Evolutionary conservation across 2,329 filamentous ascomycete species (phyloP).

Genomic region (Aureobasidium uvarum): DNA sequence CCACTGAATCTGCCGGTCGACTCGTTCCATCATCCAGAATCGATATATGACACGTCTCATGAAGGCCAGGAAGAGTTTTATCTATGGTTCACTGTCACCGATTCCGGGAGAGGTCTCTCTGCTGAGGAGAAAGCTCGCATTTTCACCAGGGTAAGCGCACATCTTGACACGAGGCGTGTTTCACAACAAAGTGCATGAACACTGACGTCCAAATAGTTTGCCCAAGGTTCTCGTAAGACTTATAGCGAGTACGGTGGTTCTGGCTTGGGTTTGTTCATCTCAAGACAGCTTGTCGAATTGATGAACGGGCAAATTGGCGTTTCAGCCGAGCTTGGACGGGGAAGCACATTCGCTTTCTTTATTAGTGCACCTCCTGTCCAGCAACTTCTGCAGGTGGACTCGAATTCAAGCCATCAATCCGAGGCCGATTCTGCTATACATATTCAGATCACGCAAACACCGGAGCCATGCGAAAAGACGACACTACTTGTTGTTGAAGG

Average conservation of each 20-base stretch:
- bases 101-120: conserved; percentile 40
- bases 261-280: conserved; percentile 67
- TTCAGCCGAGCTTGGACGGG: conserved; percentile 54
- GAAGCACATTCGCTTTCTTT: conserved; percentile 65
- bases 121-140: conserved; percentile 45
- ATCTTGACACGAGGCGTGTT: neutral
- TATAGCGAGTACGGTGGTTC: conserved; percentile 67
- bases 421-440: neutral
- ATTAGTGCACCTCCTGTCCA: conserved; percentile 52
- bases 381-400: neutral
- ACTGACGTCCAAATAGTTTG: conserved; percentile 51
- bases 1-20: conserved; percentile 38
- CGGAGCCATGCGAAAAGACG: neutral
- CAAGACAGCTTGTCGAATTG: conserved; percentile 63
- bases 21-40: conserved; percentile 30
- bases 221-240: conserved; percentile 64
- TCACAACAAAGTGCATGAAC: neutral
- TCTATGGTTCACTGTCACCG: conserved; percentile 38
- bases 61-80: conserved; percentile 40
- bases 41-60: conserved; percentile 38
- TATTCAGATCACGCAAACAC: neutral
- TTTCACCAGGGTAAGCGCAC: conserved; percentile 50
- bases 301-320: conserved; percentile 68
- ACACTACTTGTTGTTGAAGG: conserved; percentile 34
- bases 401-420: neutral